phyloP scores from a whole-genome alignment of 2,329 filamentous ascomycete genomes.

The Microdochium trichocladiopsis region DNA sequence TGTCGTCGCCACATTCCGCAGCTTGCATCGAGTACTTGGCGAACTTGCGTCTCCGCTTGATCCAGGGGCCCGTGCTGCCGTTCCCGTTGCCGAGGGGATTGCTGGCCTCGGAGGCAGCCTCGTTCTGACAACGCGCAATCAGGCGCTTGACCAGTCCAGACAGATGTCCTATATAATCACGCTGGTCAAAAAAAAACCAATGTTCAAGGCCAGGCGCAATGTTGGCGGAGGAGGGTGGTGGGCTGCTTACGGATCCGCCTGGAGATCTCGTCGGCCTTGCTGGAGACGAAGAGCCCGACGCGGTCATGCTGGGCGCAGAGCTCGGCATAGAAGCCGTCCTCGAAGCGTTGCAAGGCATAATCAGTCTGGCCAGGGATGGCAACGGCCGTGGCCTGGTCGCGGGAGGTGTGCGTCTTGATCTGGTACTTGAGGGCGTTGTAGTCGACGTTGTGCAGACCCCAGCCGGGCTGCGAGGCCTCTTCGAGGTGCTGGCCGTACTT shows the following conservation, averaged over 20 bases:
- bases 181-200: background rate
- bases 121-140: constrained; percentile 26
- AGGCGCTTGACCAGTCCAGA: constrained; percentile 39
- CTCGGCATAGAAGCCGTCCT: constrained; percentile 63
- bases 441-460: constrained; percentile 80
- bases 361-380: constrained; percentile 66
- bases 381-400: constrained; percentile 61
- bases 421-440: constrained; percentile 82
- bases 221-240: constrained; percentile 2
- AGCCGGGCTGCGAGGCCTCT: constrained; percentile 72
- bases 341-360: constrained; percentile 52
- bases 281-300: constrained; percentile 70
- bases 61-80: constrained; percentile 23
- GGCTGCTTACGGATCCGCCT: constrained; percentile 54
- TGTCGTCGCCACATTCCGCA: constrained; percentile 60
- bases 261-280: constrained; percentile 73
- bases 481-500: constrained; percentile 72
- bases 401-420: constrained; percentile 74
- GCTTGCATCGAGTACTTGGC: constrained; percentile 46
- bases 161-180: constrained; percentile 33
- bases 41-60: constrained; percentile 43
- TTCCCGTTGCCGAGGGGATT: constrained; percentile 11
- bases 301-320: constrained; percentile 70
- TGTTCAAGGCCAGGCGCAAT: too few relatives aligned
- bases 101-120: background rate